Base-by-base conservation (phyloP, 257 asterid genomes). In the Nicotiana undulata region DNA sequence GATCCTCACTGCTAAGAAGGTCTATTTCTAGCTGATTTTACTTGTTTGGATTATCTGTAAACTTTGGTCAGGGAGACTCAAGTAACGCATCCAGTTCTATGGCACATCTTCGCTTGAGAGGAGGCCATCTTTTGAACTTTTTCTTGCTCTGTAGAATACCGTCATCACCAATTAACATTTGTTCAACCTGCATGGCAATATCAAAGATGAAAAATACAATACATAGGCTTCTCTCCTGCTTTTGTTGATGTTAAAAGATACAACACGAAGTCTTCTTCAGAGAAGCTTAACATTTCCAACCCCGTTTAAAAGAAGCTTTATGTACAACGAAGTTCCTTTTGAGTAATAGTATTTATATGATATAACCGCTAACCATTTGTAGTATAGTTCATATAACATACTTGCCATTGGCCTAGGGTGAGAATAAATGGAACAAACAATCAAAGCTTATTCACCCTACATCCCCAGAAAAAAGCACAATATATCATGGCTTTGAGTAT, bases 161-260 rank as follows among this genome's bases (percentile, higher is more conserved):
- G 58, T 90, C 95, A 6, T 89, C 94, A 0, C 95, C 97, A 83
- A 82, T 90, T 58, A 96, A 70, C 98, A 96, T 92, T 86, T 89
- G 86, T 80, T 88, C 86, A 46, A 88, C 95, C 99, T 96, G 88
- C 80, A 83, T 37, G 29, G 17, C 20, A 22, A 24, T 59, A 64
- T 64, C 20, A 64, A 16, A 64, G 8, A 29, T 4, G 70, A 63
- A 12, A 15, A 63, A 63, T 28, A 28, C 20, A 29, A 63, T 61
- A 16, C 26, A 11, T 60, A 24, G 5, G 32, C 66, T 60, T 60
- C 66, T 24, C 32, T 20, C 31, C 31, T 60, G 32, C 32, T 26
- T 60, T n/a, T 58, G 64, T 12, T 20, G 29, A 20, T 20, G 65
- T 59, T 20, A 22, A 28, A 59, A 24, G 24, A 61, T 61, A 26